Percentiles rank a stretch among this genome's conserved stretches.
Conservation (phyloP, 1,284 basidiomycete species). For the Puccinia hordei region DNA sequence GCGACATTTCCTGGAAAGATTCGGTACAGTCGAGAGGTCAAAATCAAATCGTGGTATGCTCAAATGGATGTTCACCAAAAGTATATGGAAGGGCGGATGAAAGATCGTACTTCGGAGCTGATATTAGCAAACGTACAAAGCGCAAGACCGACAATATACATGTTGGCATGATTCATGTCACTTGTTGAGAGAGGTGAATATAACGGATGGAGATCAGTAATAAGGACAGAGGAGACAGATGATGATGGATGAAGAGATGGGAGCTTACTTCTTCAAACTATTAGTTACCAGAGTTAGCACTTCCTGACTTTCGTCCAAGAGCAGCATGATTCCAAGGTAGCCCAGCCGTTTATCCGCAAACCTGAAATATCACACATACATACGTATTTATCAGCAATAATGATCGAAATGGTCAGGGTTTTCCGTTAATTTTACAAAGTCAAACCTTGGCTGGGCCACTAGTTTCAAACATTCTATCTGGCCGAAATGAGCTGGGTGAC, state of each 20-base stretch:
- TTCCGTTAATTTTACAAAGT: not conserved
- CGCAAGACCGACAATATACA: slow-evolving; percentile 96
- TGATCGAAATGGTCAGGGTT: not conserved
- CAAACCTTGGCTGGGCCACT: slow-evolving; percentile 84
- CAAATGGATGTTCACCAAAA: not conserved
- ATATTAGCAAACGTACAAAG: slow-evolving; percentile 99
- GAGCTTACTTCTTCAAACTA: slow-evolving; percentile 89
- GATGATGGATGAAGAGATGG: slow-evolving; percentile 7
- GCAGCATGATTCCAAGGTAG: slow-evolving; percentile 95
- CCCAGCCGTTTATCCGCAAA: slow-evolving; percentile 97
- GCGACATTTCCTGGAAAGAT: slow-evolving; percentile 76
- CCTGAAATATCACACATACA: slow-evolving; percentile 38
- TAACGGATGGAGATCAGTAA: slow-evolving; percentile 17
- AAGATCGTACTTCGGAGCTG: slow-evolving; percentile 71
- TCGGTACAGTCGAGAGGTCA: not conserved
- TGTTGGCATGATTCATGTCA: slow-evolving; percentile 99
- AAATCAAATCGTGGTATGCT: not conserved
- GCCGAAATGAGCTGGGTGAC: slow-evolving; percentile 97
- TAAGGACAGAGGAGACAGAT: not conserved
- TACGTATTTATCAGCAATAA: not conserved
- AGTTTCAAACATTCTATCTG: slow-evolving; percentile 99
- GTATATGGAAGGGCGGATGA: slow-evolving; percentile 55
- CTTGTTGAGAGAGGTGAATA: slow-evolving; percentile 61
- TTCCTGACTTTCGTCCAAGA: slow-evolving; percentile 97
- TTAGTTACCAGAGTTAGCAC: slow-evolving; percentile 97